These are phyloP conservation scores for Pyrenopolyporus hunteri DNA, from an alignment of 495 filamentous ascomycete genomes.

Conservation along the genomic window DNA sequence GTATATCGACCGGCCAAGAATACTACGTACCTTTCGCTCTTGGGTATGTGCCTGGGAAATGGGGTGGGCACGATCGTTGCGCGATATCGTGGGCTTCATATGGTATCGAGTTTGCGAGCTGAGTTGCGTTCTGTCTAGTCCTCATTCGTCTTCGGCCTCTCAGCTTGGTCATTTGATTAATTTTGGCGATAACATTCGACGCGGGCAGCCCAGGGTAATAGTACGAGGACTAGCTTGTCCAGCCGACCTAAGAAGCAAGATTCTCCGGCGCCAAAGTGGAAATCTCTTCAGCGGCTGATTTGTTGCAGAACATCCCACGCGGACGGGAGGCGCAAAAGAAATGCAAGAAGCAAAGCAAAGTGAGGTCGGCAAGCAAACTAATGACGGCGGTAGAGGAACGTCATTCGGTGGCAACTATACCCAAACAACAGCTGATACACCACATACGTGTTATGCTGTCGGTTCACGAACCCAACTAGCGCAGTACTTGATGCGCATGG, in stretches of 20 bases:
- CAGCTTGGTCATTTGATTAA: conserved; percentile 17
- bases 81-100: conserved; percentile 29
- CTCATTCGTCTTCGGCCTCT: conserved; percentile 3
- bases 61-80: conserved; percentile 16
- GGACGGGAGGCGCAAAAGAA: conserved; percentile 15
- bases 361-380: conserved; percentile 15
- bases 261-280: conserved; percentile 16
- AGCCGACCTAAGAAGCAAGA: conserved; percentile 12
- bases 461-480: conserved; percentile 23
- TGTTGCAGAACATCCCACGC: conserved; percentile 25
- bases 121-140: conserved; percentile 12
- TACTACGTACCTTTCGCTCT: conserved; percentile 26
- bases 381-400: conserved; percentile 20
- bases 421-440: conserved; percentile 11
- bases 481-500: conserved; percentile 25
- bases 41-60: conserved; percentile 13
- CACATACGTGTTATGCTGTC: conserved; percentile 18
- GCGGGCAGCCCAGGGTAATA: conserved; percentile 5
- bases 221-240: conserved; percentile 16
- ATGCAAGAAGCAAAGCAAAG: neutral
- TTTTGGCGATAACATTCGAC: conserved; percentile 13
- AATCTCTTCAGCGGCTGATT: conserved; percentile 30
- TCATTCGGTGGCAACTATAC: conserved; percentile 33
- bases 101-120: conserved; percentile 17
- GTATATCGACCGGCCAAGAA: conserved; percentile 36